Percentiles rank a stretch among this genome's conserved stretches.
These are phyloP conservation scores for Combretum micranthum DNA, from an alignment of 345 rosid genomes.

Conservation along the genomic window DNA sequence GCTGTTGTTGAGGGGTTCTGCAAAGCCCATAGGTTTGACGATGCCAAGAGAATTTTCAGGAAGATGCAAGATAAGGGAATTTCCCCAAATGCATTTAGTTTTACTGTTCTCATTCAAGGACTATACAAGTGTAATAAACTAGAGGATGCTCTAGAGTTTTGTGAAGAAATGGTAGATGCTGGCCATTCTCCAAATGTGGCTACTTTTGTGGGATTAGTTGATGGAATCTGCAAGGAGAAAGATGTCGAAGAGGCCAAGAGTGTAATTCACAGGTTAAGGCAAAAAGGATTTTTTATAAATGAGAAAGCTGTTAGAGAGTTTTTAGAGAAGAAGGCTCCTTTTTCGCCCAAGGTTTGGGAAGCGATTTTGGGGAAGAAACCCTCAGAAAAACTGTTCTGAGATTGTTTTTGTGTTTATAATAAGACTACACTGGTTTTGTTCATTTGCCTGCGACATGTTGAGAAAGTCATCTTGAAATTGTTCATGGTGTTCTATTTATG, in stretches of 20 bases:
- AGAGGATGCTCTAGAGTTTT: slow-evolving; percentile 58
- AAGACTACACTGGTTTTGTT: too few species aligned
- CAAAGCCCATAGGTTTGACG: slow-evolving; percentile 68
- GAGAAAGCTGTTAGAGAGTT: slow-evolving; percentile 68
- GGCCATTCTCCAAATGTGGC: slow-evolving; percentile 77
- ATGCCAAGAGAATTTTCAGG: slow-evolving; percentile 80
- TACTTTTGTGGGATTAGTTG: slow-evolving; percentile 85
- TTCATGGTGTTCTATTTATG: too few species aligned
- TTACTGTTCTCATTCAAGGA: slow-evolving; percentile 61
- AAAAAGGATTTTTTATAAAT: slow-evolving; percentile 61
- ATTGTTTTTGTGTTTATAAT: too few species aligned
- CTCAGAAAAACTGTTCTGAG: slow-evolving; percentile 24
- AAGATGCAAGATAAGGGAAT: slow-evolving; percentile 71
- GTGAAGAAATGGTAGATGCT: slow-evolving; percentile 69
- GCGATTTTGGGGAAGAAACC: slow-evolving; percentile 62
- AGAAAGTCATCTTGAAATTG: too few species aligned
- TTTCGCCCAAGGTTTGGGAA: slow-evolving; percentile 59
- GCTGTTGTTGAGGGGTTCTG: slow-evolving; percentile 89
- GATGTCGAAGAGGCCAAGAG: slow-evolving; percentile 51
- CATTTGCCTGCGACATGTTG: too few species aligned
- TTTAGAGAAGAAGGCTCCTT: slow-evolving; percentile 64
- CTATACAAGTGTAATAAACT: slow-evolving; percentile 38
- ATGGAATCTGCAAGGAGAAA: slow-evolving; percentile 54
- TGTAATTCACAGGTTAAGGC: slow-evolving; percentile 32
- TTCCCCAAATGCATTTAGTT: slow-evolving; percentile 64